These are phyloP conservation scores for Cercophora sp. DNA, from an alignment of 495 filamentous ascomycete species.

Conservation along the genomic window DNA sequence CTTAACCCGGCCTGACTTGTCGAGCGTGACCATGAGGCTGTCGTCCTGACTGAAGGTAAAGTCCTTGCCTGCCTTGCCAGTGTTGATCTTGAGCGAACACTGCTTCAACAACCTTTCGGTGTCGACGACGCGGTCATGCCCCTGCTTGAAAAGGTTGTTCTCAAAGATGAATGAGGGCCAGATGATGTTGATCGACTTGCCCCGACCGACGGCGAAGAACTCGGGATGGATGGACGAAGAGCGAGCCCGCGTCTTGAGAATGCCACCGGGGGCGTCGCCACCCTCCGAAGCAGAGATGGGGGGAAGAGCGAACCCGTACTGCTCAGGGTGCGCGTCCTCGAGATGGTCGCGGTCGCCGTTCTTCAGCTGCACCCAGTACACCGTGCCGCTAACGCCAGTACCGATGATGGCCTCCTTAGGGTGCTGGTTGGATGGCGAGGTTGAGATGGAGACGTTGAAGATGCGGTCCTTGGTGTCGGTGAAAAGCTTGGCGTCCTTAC, in stretches of 20 bases:
- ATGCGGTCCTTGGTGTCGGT: conserved; percentile 81
- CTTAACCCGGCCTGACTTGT: conserved; percentile 90
- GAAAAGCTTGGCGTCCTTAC: conserved; percentile 83
- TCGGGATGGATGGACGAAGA: conserved; percentile 82
- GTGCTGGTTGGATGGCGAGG: conserved; percentile 45
- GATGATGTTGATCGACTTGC: conserved; percentile 91
- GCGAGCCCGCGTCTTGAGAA: conserved; percentile 92
- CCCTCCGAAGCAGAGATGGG: conserved; percentile 71
- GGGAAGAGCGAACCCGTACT: conserved; percentile 75
- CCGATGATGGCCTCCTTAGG: conserved; percentile 77
- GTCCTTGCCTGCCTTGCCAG: conserved; percentile 96
- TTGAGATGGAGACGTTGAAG: conserved; percentile 85
- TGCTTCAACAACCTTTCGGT: conserved; percentile 81
- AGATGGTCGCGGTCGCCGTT: conserved; percentile 68
- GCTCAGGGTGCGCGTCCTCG: conserved; percentile 66
- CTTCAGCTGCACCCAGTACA: conserved; percentile 82
- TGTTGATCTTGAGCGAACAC: conserved; percentile 84
- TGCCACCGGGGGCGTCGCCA: conserved; percentile 72
- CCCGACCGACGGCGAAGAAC: conserved; percentile 90
- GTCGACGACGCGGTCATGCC: conserved; percentile 70
- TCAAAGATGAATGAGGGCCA: conserved; percentile 73
- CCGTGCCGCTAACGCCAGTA: conserved; percentile 87
- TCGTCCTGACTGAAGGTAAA: conserved; percentile 97
- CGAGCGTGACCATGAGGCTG: conserved; percentile 85
- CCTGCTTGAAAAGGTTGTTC: conserved; percentile 64